Conservation (phyloP, 306 rosid species). For the Malus fusca region DNA sequence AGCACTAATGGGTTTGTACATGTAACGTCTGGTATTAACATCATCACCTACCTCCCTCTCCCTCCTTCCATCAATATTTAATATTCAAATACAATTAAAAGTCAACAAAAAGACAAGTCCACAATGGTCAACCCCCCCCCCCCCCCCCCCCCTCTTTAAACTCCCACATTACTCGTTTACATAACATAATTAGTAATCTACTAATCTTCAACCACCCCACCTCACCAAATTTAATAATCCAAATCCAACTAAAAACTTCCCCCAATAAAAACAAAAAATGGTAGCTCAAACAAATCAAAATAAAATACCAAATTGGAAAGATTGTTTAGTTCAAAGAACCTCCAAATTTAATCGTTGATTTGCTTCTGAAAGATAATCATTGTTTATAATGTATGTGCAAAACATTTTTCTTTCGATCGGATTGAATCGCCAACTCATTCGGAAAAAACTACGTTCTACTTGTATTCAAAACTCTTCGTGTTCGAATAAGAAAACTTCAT, state of each 20-base stretch:
- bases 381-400: no score
- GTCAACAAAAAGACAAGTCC: conserved; percentile 22
- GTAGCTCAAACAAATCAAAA: neutral
- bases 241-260: neutral
- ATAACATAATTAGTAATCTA: conserved; percentile 23
- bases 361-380: no score
- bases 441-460: no score
- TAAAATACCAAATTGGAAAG: neutral
- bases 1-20: neutral
- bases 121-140: conserved; percentile 31
- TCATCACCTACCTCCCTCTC: neutral
- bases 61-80: neutral
- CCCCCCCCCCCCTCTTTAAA: conserved; percentile 31
- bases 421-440: no score
- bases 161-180: conserved; percentile 6
- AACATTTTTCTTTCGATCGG: no score
- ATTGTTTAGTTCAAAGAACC: neutral
- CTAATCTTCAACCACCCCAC: conserved; percentile 55
- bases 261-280: neutral
- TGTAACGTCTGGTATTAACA: neutral
- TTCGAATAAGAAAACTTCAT: no score
- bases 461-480: no score
- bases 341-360: neutral
- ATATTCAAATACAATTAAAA: neutral
- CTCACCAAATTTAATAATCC: conserved; percentile 31